Base-by-base conservation (phyloP, 371 early-diverging fungal genomes). In the Mycotypha africana region DNA sequence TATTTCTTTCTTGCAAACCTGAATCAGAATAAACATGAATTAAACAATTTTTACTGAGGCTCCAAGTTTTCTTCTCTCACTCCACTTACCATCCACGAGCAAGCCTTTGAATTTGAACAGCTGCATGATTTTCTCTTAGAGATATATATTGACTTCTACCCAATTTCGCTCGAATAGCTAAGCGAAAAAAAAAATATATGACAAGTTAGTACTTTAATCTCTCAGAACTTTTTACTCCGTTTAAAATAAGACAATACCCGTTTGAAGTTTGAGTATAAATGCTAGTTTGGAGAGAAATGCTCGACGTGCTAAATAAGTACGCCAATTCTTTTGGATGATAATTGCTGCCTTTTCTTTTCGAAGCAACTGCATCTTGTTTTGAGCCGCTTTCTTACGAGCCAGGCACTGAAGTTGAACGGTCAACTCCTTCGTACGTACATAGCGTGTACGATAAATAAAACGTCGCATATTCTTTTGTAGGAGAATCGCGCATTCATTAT, bases 381-480 rank as follows among this genome's bases (percentile, higher is more conserved):
- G 67, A 11, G 92, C 91, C 10, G 72, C 50, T 45, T 74, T 63
- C 19, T 79, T 76, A 31, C 95, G 84, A 19, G 77, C 76, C 23
- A 79, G 43, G 30, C 76, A 60, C 62, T 90, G 91, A 4, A 89
- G 38, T 23, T 45, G 53, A 40, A 86, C 51, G n/a, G 82, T 69
- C 9, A 86, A 60, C n/a, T 51, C 41, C 26, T 80, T 84, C 59
- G 79, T 70, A 4, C 77, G 70, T 14, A 79, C 56, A 68, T 86
- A 95, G 16, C 75, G 62, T n/a, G 63, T 75, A 50, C 89, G 84
- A 48, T 84, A 78, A 43, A 91, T 61, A 49, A 77, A 78, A 24
- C 89, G 69, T 12, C 85, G 81, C 55, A 89, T 81, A 59, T 92
- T 89, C 77, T 91, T 88, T 70, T 94, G 93, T 56, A 93, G 81